A percentile compares a stretch with the other conserved stretches of the same genome.
Evolutionary conservation across 2,329 filamentous ascomycete genomes (phyloP).

Genomic region (Atkinsonella texensis): DNA sequence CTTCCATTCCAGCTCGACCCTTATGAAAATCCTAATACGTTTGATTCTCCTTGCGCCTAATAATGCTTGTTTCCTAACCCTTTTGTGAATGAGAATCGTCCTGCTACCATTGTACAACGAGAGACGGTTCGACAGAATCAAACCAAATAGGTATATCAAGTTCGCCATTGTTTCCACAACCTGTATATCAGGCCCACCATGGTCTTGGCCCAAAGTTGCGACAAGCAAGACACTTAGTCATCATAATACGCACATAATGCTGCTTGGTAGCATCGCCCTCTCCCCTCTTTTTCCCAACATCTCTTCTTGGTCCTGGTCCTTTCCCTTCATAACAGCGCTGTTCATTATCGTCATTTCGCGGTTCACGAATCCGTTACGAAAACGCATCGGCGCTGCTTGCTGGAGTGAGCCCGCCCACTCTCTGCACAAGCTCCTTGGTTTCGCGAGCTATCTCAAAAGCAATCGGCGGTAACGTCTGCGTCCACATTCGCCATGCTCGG

Average conservation of each 20-base stretch:
- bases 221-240: not conserved
- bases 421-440: constrained; percentile 56
- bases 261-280: not conserved
- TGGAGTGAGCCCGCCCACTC: constrained; percentile 26
- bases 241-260: not conserved
- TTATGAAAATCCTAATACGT: not conserved
- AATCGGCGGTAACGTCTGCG: constrained; percentile 63
- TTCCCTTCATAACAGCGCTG: not conserved
- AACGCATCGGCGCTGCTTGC: constrained; percentile 31
- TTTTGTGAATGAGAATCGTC: not conserved
- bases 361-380: constrained; percentile 22
- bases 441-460: constrained; percentile 80
- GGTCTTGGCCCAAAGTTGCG: not conserved
- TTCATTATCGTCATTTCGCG: constrained; percentile 3
- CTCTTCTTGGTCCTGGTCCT: not conserved
- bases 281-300: not conserved
- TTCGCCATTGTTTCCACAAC: not conserved
- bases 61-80: not conserved
- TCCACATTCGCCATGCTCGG: constrained; percentile 50
- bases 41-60: not conserved
- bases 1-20: not conserved
- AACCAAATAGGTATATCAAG: not conserved
- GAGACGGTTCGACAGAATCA: not conserved
- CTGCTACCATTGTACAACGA: not conserved
- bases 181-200: not conserved